These are phyloP conservation scores for Candida incommunis DNA, from an alignment of 805 yeast genomes.

Conservation along the genomic window DNA sequence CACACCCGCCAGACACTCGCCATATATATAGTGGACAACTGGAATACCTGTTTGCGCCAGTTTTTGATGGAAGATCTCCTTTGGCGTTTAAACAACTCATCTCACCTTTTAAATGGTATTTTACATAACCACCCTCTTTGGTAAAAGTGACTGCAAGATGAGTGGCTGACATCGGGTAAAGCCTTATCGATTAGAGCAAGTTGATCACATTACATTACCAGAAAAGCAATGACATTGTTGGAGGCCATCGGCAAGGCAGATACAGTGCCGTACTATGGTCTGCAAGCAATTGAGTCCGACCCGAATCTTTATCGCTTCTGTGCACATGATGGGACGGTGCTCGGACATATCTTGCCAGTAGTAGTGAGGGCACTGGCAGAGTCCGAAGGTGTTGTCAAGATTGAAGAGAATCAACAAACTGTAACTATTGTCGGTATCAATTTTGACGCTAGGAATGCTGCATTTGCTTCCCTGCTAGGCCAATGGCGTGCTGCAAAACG, in stretches of 20 bases:
- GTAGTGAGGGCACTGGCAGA: slow-evolving; percentile 5
- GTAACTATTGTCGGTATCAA: slow-evolving; percentile 5
- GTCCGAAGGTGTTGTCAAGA: slow-evolving; percentile 4
- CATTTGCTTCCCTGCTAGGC: slow-evolving; percentile 9
- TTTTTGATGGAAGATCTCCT: no score
- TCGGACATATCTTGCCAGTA: slow-evolving; percentile 10
- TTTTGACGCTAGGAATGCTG: slow-evolving; percentile 4
- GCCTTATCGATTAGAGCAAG: no score
- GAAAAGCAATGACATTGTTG: neutral
- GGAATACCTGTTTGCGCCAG: no score
- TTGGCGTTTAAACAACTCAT: no score
- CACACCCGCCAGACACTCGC: no score
- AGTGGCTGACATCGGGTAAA: no score
- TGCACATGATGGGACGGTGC: slow-evolving; percentile 18
- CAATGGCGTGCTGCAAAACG: slow-evolving; percentile 11
- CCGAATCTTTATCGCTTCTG: slow-evolving; percentile 14
- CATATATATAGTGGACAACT: no score
- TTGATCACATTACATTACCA: no score
- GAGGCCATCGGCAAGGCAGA: neutral
- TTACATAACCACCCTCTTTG: no score
- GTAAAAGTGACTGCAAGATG: no score
- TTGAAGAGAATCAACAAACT: neutral
- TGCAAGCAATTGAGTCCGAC: neutral
- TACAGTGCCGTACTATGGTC: neutral
- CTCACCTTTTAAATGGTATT: no score